phyloP scores from a whole-genome alignment of 1,284 basidiomycete species.

The Kwoniella shivajii region DNA sequence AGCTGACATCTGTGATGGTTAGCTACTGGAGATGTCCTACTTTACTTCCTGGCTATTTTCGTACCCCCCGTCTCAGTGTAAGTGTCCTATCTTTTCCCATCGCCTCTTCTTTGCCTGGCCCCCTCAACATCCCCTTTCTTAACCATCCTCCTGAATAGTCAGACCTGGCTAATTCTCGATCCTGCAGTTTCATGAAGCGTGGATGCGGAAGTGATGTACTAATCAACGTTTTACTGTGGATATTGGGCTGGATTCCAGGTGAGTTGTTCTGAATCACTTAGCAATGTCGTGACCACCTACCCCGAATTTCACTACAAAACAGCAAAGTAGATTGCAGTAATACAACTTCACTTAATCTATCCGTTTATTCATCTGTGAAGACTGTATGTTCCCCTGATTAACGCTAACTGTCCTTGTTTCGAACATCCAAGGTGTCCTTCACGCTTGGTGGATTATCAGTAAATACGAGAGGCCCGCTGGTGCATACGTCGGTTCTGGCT shows the following conservation, averaged over 20 bases:
- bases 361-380: neutral
- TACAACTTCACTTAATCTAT: neutral
- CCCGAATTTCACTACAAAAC: too few relatives aligned
- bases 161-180: neutral
- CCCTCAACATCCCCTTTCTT: neutral
- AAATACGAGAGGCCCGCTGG: slow-evolving; percentile 25
- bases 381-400: neutral
- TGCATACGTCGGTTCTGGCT: neutral
- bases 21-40: slow-evolving; percentile 27
- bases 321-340: neutral
- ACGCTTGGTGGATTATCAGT: slow-evolving; percentile 35
- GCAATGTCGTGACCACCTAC: too few relatives aligned
- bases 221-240: slow-evolving; percentile 30
- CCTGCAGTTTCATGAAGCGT: slow-evolving; percentile 22
- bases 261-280: slow-evolving; percentile 3
- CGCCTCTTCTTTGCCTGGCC: neutral
- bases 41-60: slow-evolving; percentile 33
- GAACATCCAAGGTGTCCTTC: slow-evolving; percentile 24
- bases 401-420: neutral
- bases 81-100: neutral
- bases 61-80: slow-evolving; percentile 26
- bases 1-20: neutral
- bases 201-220: slow-evolving; percentile 20
- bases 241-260: slow-evolving; percentile 35
- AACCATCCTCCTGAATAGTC: neutral